Base-by-base conservation (phyloP, 768 basidiomycete species). In the Panaeolus cyanescens region DNA sequence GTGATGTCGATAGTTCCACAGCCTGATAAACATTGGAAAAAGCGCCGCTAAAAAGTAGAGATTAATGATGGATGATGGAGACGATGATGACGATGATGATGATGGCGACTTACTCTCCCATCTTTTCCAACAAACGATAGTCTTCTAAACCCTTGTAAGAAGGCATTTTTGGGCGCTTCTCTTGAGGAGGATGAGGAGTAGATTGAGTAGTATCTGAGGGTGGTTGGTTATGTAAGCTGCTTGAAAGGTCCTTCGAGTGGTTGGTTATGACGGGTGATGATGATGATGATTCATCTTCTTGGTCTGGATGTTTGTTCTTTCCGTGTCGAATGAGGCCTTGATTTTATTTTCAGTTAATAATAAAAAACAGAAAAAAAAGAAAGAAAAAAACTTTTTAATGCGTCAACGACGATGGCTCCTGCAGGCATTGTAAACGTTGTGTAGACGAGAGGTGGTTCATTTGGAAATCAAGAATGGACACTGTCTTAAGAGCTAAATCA, bases 1-100 rank as follows among this genome's bases (percentile, higher is more conserved):
- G 83, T 39, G 88, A 88, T 10, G 88, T 89, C 34, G 81, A 78
- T 54, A 85, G 80, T 72, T 98, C 92, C 58, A 90, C 67, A 13
- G 95, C 96, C 72, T 92, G 93, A 83, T 96, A 99, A 8, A 99
- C 96, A 71, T 97, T 94, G n/a, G 96, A 98, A 74, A 99, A 99
- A 40, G 96, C 96, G 62, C 96, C 96, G 68, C 89, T 93, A 68
- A 39, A 53, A 28, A 31, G 55, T 54, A 20, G 42, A 33, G 32
- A 74, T 55, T 20, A 33, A 22, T 40, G 56, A 59, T 36, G 61
- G 58, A 39, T 37, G 68, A 73, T 56, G 61, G 58, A 61, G 60
- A 59, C 55, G 59, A 60, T 53, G 58, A 45, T 53, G 59, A 19
- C 20, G 55, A 59, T 59, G 45, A 42, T 33, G 59, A 56, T 59